phyloP scores from a whole-genome alignment of 495 filamentous ascomycete species.

The Daldinia decipiens region DNA sequence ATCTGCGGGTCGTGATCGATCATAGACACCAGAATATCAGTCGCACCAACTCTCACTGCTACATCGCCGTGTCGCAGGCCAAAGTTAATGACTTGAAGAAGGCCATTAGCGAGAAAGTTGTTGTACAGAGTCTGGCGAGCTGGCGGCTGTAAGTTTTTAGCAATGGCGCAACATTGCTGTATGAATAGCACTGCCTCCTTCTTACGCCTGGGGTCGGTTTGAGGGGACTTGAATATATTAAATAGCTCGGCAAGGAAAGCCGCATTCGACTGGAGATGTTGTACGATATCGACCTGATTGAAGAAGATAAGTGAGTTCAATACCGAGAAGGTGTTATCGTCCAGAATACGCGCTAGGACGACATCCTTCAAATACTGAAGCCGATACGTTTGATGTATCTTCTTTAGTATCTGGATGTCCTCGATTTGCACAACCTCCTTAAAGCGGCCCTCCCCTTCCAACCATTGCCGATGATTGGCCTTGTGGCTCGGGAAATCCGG shows the following conservation, averaged over 20 bases:
- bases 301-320: constrained; percentile 98
- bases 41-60: constrained; percentile 87
- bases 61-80: constrained; percentile 87
- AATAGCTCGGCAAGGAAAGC: constrained; percentile 89
- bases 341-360: constrained; percentile 92
- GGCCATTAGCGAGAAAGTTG: constrained; percentile 87
- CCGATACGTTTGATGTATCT: constrained; percentile 96
- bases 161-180: constrained; percentile 93
- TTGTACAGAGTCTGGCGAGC: constrained; percentile 82
- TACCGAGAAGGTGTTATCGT: constrained; percentile 97
- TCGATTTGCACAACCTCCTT: constrained; percentile 96
- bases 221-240: constrained; percentile 77
- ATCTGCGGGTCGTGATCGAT: constrained; percentile 95
- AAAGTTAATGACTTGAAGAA: constrained; percentile 91
- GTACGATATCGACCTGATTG: constrained; percentile 97
- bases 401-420: constrained; percentile 79
- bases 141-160: constrained; percentile 89
- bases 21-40: constrained; percentile 91
- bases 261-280: constrained; percentile 83
- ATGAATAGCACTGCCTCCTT: constrained; percentile 97
- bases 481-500: constrained; percentile 99
- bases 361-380: constrained; percentile 99
- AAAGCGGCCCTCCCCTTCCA: constrained; percentile 86
- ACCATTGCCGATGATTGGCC: constrained; percentile 94
- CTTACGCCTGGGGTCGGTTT: constrained; percentile 73